Base-by-base conservation (phyloP, 1,139 yeast genomes). In the Kurtzmaniella quercitrusa region DNA sequence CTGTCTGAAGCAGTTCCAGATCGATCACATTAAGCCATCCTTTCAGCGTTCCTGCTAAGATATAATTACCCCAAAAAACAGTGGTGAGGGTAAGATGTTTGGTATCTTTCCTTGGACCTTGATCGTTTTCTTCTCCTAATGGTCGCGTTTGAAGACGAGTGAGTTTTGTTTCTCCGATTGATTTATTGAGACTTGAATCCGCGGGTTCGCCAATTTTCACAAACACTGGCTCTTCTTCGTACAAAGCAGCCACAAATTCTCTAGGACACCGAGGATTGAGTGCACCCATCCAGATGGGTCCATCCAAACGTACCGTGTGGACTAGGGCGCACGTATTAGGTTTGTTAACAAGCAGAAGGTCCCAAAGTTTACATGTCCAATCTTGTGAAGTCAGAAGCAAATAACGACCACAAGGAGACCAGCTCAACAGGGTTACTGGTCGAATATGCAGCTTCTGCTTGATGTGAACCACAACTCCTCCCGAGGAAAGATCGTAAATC, bases 341-440 rank as follows among this genome's bases (percentile, higher is more conserved):
- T 9, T 35, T 39, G 45, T 66, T 66, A 39, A 60, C 65, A 40
- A 63, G 56, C 30, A 63, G 53, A 49, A 91, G 63, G 62, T 88
- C 96, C 97, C 97, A 89, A 35, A 89, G 59, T 43, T 85, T 79
- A 41, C 85, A 77, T 44, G 74, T 74, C 95, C 96, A 89, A 58
- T 93, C 98, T 51, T 91, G 79, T 0, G 94, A 80, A n/a, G 91
- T 71, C 2, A 88, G 75, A 8, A 91, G 65, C 5, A 91, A 55
- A 51, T 77, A 88, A 22, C 88, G 63, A 0, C 95, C 96, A 56
- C 84, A 78, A 0, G 56, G 53, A 0, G 95, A 81, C 98, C 98
- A 91, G 49, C 78, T 68, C 20, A 91, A 54, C 1, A 93, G 82
- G 30, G 89, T 88, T 18, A 91, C 75, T 2, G 95, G 80, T 36